Percentiles rank a stretch among this genome's conserved stretches.
Conservation (phyloP, 306 rosid species). For the Glycine soja region DNA sequence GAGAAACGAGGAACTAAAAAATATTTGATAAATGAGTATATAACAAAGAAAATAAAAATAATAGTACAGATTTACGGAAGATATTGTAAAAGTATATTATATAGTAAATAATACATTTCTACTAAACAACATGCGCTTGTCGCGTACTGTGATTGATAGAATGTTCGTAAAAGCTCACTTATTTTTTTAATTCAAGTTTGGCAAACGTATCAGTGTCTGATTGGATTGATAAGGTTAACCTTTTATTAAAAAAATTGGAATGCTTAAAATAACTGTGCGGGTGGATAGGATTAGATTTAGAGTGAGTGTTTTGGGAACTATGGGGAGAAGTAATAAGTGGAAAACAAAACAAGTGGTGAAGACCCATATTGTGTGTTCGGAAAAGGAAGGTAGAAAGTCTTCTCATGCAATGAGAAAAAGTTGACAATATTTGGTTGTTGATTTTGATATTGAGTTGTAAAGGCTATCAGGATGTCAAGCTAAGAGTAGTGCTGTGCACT, state of each 20-base stretch:
- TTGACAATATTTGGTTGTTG: slow-evolving; percentile 55
- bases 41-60: neutral
- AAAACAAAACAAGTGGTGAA: slow-evolving; percentile 48
- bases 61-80: neutral
- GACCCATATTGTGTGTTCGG: slow-evolving; percentile 55
- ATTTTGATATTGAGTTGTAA: slow-evolving; percentile 63
- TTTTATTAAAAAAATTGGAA: slow-evolving; percentile 16
- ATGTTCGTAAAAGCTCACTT: neutral
- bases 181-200: slow-evolving; percentile 27
- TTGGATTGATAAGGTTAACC: slow-evolving; percentile 39
- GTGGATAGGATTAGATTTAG: slow-evolving; percentile 56
- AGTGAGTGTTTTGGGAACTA: slow-evolving; percentile 46
- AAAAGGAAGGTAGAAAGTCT: slow-evolving; percentile 62
- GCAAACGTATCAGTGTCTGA: slow-evolving; percentile 35
- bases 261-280: slow-evolving; percentile 36
- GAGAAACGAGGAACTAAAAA: neutral
- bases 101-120: neutral
- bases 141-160: slow-evolving; percentile 31
- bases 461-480: slow-evolving; percentile 53
- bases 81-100: neutral
- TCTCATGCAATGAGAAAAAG: slow-evolving; percentile 55
- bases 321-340: slow-evolving; percentile 29
- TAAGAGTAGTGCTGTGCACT: slow-evolving; percentile 44
- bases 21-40: neutral
- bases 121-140: neutral